Evolutionary conservation across 805 yeast species (phyloP), one percentile per base, ranked within the genome.

Genomic region (Pichia exigua): DNA sequence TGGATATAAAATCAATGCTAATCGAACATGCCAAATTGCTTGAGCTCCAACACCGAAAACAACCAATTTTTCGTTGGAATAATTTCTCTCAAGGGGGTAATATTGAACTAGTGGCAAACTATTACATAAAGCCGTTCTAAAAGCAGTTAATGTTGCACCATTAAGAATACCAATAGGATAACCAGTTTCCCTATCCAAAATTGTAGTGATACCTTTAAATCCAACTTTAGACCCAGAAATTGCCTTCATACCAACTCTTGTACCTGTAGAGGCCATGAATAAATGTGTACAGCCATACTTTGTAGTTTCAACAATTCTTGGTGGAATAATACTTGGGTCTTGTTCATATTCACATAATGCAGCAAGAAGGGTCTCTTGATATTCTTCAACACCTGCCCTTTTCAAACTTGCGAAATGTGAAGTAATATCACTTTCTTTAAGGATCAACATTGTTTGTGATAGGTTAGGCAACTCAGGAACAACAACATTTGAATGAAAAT

Each of bases 31-130:
- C 89, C 89, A 83, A 55, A 72, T 74, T 0, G 82, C 83, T 63
- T 83, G 87, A 38, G 73, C 71, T 0, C 88, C 89, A 28, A 78
- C 77, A 1, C 88, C 89, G 60, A 77, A 79, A 17, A 76, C 78
- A 13, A 69, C 51, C 10, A 64, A 47, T 0, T 70, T 63, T 7
- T 57, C 60, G 35, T 51, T 54, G 1, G 48, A 12, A 12, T 57
- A 52, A 1, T 46, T 49, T 27, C 42, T 51, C 4, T 64, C 53
- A 0, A 62, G 57, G 1, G 68, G 63, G 42, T 68, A 66, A 17
- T 62, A 59, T 52, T 72, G 73, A 13, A 64, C 65, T 51, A 82
- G 59, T 0, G 79, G 78, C 20, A 81, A 61, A 8, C 76, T 69
- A 27, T 80, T 74, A 27, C 81, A 78, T 50, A 83, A 66, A 0